A percentile compares a stretch with the other conserved stretches of the same genome.
These are phyloP conservation scores for Tuber umbilicatum DNA, from an alignment of 495 filamentous ascomycete species.

Conservation along the genomic window DNA sequence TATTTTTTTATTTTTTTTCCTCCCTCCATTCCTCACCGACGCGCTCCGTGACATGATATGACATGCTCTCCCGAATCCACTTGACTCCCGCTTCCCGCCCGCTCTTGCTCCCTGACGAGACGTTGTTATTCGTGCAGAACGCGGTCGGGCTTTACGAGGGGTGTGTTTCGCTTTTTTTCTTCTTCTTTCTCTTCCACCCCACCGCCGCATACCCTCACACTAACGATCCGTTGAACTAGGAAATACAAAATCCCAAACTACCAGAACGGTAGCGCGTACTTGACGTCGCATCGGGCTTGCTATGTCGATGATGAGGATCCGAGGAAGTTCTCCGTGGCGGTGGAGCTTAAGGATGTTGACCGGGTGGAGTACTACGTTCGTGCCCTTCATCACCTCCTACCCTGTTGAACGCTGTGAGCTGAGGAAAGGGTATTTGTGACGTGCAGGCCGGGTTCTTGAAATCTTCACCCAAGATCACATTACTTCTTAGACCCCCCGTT, in stretches of 20 bases:
- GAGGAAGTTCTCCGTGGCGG: slow-evolving; percentile 71
- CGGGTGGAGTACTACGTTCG: slow-evolving; percentile 81
- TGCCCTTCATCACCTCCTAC: background rate
- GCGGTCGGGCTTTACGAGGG: slow-evolving; percentile 96
- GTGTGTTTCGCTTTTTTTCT: slow-evolving; percentile 50
- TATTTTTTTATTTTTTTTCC: background rate
- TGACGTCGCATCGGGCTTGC: slow-evolving; percentile 90
- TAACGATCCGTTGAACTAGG: slow-evolving; percentile 46
- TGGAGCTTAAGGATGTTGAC: slow-evolving; percentile 87
- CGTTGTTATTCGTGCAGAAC: slow-evolving; percentile 89
- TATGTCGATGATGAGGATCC: slow-evolving; percentile 90
- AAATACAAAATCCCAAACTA: slow-evolving; percentile 93
- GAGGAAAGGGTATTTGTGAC: slow-evolving; percentile 25
- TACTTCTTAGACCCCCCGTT: slow-evolving; percentile 63
- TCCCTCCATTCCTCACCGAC: slow-evolving; percentile 8
- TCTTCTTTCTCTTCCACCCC: slow-evolving; percentile 8
- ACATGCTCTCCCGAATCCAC: slow-evolving; percentile 74
- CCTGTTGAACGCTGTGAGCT: background rate
- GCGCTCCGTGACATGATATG: slow-evolving; percentile 18
- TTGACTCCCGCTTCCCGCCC: slow-evolving; percentile 93
- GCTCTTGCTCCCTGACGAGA: slow-evolving; percentile 80
- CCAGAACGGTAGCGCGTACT: slow-evolving; percentile 91
- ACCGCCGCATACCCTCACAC: slow-evolving; percentile 6
- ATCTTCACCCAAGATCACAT: slow-evolving; percentile 85
- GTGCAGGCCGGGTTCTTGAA: slow-evolving; percentile 83